Percentiles rank a stretch among this genome's conserved stretches.
Evolutionary conservation across 2,329 filamentous ascomycete species (phyloP).

Genomic region (Claviceps maximensis): DNA sequence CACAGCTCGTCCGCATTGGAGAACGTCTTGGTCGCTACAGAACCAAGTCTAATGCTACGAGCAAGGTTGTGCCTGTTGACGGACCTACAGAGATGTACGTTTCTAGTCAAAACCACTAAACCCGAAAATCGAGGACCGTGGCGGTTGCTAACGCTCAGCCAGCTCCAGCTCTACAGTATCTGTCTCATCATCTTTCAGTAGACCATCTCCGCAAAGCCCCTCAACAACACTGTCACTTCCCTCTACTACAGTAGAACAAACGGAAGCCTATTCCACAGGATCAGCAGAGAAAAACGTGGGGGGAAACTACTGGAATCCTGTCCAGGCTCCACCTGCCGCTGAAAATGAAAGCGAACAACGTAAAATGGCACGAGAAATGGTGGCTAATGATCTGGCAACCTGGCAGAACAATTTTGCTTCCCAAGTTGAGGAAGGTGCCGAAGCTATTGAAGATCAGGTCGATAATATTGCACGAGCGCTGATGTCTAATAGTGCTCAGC

Average conservation of each 20-base stretch:
- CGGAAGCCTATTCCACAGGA: constrained; percentile 13
- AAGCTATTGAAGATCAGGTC: constrained; percentile 58
- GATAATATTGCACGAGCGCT: constrained; percentile 42
- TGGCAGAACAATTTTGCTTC: constrained; percentile 86
- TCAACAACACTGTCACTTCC: constrained; percentile 20
- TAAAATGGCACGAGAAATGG: constrained; percentile 48
- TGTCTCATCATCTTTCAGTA: constrained; percentile 21
- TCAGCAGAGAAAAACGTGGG: constrained; percentile 14
- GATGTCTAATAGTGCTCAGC: constrained; percentile 51
- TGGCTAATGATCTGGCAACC: constrained; percentile 62
- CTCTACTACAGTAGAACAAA: constrained; percentile 9
- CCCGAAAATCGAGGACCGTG: not conserved
- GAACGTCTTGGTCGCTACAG: constrained; percentile 72
- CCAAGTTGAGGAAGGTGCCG: constrained; percentile 68
- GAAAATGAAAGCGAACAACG: constrained; percentile 39
- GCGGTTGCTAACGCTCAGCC: not conserved
- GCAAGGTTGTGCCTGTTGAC: not conserved
- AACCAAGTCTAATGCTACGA: constrained; percentile 21
- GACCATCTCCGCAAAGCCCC: constrained; percentile 19
- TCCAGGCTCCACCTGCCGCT: constrained; percentile 31
- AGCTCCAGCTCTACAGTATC: constrained; percentile 10
- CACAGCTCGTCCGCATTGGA: constrained; percentile 83
- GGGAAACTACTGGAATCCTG: constrained; percentile 18
- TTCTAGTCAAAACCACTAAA: not conserved
- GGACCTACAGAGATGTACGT: constrained; percentile 1